Percentiles rank a stretch among this genome's conserved stretches.
Conservation (phyloP, 306 rosid species). For the Quercus wislizeni region DNA sequence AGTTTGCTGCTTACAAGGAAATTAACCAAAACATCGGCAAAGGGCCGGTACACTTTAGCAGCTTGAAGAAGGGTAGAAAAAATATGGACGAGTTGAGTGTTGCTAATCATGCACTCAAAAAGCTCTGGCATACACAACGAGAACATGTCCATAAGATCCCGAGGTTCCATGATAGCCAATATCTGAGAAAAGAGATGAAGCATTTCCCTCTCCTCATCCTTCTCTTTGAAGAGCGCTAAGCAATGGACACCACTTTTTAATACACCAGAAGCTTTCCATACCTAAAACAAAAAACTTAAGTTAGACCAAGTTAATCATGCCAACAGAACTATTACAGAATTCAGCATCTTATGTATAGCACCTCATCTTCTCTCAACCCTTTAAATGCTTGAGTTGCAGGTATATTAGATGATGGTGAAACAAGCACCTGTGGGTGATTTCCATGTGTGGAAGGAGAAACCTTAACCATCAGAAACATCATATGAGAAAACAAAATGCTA, state of each 20-base stretch:
- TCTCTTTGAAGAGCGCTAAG: conserved; percentile 94
- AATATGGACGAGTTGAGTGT: conserved; percentile 87
- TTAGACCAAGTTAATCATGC: conserved; percentile 23
- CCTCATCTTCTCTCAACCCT: conserved; percentile 99
- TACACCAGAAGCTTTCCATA: conserved; percentile 94
- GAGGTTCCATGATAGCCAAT: conserved; percentile 95
- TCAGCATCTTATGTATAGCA: conserved; percentile 26
- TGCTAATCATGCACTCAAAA: conserved; percentile 92
- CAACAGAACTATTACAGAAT: conserved; percentile 20
- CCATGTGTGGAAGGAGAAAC: conserved; percentile 47
- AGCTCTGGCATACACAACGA: conserved; percentile 98
- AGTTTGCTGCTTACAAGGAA: conserved; percentile 89
- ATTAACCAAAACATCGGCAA: conserved; percentile 91
- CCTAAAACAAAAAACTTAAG: conserved; percentile 48
- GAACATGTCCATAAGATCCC: conserved; percentile 99
- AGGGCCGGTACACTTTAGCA: conserved; percentile 81
- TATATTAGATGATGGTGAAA: conserved; percentile 72
- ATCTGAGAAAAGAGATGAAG: conserved; percentile 90
- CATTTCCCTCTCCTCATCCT: conserved; percentile 99
- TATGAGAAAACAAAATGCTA: conserved; percentile 20
- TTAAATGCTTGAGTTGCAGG: conserved; percentile 73
- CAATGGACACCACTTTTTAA: conserved; percentile 97
- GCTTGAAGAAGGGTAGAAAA: conserved; percentile 87
- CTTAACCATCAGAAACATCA: conserved; percentile 45
- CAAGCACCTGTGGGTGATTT: conserved; percentile 69